A percentile compares a stretch with the other conserved stretches of the same genome.
Evolutionary conservation across 2,329 filamentous ascomycete genomes (phyloP).

Genomic region (Helminthosporium solani): DNA sequence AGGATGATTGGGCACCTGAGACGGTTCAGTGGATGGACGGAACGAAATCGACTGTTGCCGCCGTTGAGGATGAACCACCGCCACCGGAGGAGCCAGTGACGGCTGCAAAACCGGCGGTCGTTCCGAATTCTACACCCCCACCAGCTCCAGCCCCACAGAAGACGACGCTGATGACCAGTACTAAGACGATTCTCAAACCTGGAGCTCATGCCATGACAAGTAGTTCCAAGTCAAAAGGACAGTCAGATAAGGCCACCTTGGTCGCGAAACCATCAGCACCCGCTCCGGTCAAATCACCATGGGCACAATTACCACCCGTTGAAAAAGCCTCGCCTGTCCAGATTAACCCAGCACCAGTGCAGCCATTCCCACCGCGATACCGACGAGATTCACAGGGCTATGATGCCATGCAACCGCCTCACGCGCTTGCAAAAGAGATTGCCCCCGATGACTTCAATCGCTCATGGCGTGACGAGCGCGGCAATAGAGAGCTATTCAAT

Average conservation of each 20-base stretch:
- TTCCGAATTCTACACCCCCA: neutral
- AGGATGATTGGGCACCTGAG: slow-evolving; percentile 84
- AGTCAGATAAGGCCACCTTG: slow-evolving; percentile 69
- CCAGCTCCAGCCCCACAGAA: slow-evolving; percentile 32
- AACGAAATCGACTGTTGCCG: slow-evolving; percentile 74
- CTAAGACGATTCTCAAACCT: slow-evolving; percentile 53
- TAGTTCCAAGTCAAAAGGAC: slow-evolving; percentile 56
- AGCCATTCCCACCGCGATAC: slow-evolving; percentile 53
- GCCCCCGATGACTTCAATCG: slow-evolving; percentile 92
- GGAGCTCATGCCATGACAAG: slow-evolving; percentile 40
- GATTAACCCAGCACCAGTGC: slow-evolving; percentile 56
- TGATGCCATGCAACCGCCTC: slow-evolving; percentile 56
- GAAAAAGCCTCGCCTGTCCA: slow-evolving; percentile 73
- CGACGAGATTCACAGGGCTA: slow-evolving; percentile 58
- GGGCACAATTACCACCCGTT: slow-evolving; percentile 82
- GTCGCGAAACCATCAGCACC: slow-evolving; percentile 71
- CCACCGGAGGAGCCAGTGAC: slow-evolving; percentile 15
- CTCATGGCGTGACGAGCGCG: slow-evolving; percentile 73
- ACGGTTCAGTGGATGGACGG: slow-evolving; percentile 87
- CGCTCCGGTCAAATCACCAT: slow-evolving; percentile 81
- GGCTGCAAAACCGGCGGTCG: slow-evolving; percentile 17
- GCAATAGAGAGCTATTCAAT: slow-evolving; percentile 78
- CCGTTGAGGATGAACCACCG: slow-evolving; percentile 47
- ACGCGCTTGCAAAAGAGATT: slow-evolving; percentile 79
- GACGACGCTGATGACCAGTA: slow-evolving; percentile 38